A percentile compares a stretch with the other conserved stretches of the same genome.
Evolutionary conservation across 2,329 filamentous ascomycete species (phyloP).

Genomic region (Cercospora citrullina): DNA sequence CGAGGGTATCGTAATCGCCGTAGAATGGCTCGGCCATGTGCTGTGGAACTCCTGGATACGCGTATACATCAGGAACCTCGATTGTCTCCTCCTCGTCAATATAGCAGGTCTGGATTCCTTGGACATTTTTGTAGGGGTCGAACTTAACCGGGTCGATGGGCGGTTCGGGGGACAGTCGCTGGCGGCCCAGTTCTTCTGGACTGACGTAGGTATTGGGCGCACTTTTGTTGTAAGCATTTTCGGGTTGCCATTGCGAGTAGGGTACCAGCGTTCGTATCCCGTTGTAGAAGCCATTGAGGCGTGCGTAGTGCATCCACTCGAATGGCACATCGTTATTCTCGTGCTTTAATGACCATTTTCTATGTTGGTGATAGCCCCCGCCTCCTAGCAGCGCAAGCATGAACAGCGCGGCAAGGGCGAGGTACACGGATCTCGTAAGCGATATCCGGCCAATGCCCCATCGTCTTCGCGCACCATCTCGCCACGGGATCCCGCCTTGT

Average conservation of each 20-base stretch:
- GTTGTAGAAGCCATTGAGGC: conserved; percentile 51
- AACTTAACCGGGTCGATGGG: conserved; percentile 44
- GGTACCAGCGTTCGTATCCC: conserved; percentile 50
- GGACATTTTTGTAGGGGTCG: conserved; percentile 52
- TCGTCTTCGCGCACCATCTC: conserved; percentile 22
- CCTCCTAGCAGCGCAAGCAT: conserved; percentile 46
- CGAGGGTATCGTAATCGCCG: conserved; percentile 51
- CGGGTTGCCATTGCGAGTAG: conserved; percentile 44
- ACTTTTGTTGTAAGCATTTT: conserved; percentile 48
- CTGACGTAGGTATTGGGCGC: conserved; percentile 32
- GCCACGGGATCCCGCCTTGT: conserved; percentile 43
- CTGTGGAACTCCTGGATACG: conserved; percentile 58
- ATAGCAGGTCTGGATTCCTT: conserved; percentile 61
- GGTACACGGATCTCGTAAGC: conserved; percentile 44
- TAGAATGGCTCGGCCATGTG: conserved; percentile 52
- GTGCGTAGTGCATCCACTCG: conserved; percentile 49
- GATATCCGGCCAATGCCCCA: conserved; percentile 40
- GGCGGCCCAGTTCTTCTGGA: conserved; percentile 34
- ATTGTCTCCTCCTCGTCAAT: conserved; percentile 61
- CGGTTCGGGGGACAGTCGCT: conserved; percentile 26
- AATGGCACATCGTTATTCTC: conserved; percentile 41
- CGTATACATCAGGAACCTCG: conserved; percentile 62
- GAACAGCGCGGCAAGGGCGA: conserved; percentile 43
- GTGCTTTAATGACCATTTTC: conserved; percentile 10
- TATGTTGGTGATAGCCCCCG: conserved; percentile 42